Evolutionary conservation across 78 protist species (phyloP), one percentile per base, ranked within the genome.

Genomic region (Planoprotostelium fungivorum): DNA sequence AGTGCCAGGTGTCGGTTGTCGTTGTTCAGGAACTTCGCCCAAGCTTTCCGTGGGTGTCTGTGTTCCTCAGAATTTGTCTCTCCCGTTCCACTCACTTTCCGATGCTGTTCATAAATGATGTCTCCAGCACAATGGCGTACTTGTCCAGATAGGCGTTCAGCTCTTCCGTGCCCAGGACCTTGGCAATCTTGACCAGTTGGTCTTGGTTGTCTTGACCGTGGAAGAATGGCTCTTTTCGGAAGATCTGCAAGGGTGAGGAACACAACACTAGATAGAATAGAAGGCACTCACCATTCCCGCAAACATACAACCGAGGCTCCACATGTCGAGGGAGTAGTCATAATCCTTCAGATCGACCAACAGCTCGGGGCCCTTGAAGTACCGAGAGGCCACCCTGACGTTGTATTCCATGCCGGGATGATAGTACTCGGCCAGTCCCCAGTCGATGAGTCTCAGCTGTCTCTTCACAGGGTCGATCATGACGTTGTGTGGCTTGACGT

Each of bases 401-500:
- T 99, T 99, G 95, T 98, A 99, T 84, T 96, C 99, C 29, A 83
- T 88, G 51, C 94, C 96, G 28, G 96, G 99, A 87, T 97, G 99
- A 92, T 99, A 99, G 93, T 97, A 99, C 89, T 99, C 99, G 5
- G 99, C 99, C 36, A 99, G 92, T 1, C 99, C 99, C 99, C 99
- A 99, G 89, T 99, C 99, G 87, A 98, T 98, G 34, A 99, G 95
- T 39, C 99, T 90, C 37, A 99, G 93, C 94, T 95, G 89, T 36
- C 97, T 86, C 89, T 96, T 94, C 37, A 88, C 93, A 90, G 97
- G 99, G 89, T 99, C 99, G 89, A 99, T 98, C 99, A 99, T 98
- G 86, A 99, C 97, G 89, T 99, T 99, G 89, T 94, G 95, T 39
- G 97, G 98, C 89, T 97, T 96, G 84, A 97, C 97, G n/a, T 97